phyloP scores from a whole-genome alignment of 768 basidiomycete genomes.

The Kwoniella europaea region DNA sequence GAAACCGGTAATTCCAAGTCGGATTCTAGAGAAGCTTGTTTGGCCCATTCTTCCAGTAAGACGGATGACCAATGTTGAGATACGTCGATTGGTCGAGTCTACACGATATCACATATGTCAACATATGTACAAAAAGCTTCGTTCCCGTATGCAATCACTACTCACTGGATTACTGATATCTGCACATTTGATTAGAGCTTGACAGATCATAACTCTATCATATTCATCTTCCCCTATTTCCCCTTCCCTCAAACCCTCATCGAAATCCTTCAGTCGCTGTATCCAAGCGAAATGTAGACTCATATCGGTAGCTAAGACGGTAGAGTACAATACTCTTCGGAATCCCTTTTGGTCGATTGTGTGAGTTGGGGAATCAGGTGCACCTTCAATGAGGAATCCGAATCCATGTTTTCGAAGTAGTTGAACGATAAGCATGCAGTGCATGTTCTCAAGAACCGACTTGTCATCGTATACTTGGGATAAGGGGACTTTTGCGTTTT shows the following conservation, averaged over 20 bases:
- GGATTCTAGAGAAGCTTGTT: constrained; percentile 84
- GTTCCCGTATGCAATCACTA: constrained; percentile 30
- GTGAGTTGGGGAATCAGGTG: constrained; percentile 24
- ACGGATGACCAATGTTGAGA: constrained; percentile 91
- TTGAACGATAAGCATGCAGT: constrained; percentile 77
- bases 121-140: not conserved
- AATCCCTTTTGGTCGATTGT: constrained; percentile 60
- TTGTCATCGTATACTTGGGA: constrained; percentile 85
- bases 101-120: constrained; percentile 11
- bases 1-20: constrained; percentile 73
- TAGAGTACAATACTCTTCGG: constrained; percentile 75
- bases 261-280: constrained; percentile 64
- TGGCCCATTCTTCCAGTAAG: constrained; percentile 85
- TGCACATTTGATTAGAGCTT: constrained; percentile 93
- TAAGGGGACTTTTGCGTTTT: constrained; percentile 89
- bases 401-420: constrained; percentile 82
- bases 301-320: constrained; percentile 95
- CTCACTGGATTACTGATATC: constrained; percentile 98
- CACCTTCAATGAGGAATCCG: constrained; percentile 59
- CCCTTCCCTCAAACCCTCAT: constrained; percentile 56
- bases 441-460: constrained; percentile 88
- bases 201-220: constrained; percentile 76
- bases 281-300: constrained; percentile 85
- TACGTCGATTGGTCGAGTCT: constrained; percentile 92
- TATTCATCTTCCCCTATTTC: constrained; percentile 44